phyloP scores from a whole-genome alignment of 148 eudicot genomes.

The Arbutus unedo region DNA sequence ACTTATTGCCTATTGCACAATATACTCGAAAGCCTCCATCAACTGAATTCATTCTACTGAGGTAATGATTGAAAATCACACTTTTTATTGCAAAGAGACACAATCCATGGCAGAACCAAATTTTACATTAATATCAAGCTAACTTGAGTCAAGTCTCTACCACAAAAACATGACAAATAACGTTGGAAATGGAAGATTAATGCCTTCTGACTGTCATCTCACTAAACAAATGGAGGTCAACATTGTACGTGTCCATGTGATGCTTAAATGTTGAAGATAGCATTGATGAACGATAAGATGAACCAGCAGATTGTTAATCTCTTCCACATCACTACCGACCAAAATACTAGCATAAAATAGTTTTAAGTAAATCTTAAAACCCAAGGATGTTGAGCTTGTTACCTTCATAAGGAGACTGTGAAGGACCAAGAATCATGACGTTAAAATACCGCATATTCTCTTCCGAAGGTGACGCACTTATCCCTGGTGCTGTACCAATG shows the following conservation, averaged over 20 bases:
- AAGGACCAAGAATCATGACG: slow-evolving; percentile 96
- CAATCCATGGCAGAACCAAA: neutral
- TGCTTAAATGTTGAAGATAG: neutral
- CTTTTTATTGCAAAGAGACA: neutral
- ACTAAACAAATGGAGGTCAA: neutral
- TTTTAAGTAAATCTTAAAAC: neutral
- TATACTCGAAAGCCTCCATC: too few relatives aligned
- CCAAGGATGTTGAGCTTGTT: slow-evolving; percentile 5
- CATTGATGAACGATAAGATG: neutral
- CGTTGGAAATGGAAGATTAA: neutral
- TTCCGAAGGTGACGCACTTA: slow-evolving; percentile 97
- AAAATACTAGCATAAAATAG: neutral
- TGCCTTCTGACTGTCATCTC: neutral
- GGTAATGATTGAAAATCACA: neutral
- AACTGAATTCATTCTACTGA: too few relatives aligned
- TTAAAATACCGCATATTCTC: slow-evolving; percentile 96
- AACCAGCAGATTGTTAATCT: neutral
- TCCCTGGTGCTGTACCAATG: slow-evolving; percentile 74
- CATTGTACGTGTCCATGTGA: neutral
- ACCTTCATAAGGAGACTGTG: slow-evolving; percentile 99
- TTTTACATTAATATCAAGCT: neutral
- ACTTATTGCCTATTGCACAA: too few relatives aligned
- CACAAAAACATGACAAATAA: neutral
- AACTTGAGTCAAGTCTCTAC: neutral
- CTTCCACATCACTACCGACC: neutral